Evolutionary conservation across 2,329 filamentous ascomycete species (phyloP).

Genomic region (Eurotiales sp.): DNA sequence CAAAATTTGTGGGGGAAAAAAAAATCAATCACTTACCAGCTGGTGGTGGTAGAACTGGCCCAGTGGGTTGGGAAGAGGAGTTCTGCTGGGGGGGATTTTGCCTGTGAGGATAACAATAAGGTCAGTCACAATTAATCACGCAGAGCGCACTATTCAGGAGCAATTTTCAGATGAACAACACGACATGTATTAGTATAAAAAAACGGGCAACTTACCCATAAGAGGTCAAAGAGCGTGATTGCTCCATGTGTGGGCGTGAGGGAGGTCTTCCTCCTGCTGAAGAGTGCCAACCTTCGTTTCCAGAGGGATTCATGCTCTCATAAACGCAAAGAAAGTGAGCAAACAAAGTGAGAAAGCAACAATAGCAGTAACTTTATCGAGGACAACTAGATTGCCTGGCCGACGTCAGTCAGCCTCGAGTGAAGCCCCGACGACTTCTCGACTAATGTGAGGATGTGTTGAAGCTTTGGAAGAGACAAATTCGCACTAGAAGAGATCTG

Average conservation of each 20-base stretch:
- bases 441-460: background rate
- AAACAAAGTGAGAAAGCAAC: background rate
- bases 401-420: background rate
- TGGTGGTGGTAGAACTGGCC: constrained; percentile 39
- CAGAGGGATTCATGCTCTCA: constrained; percentile 38
- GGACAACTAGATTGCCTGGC: background rate
- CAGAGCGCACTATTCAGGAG: no score
- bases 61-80: constrained; percentile 34
- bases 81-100: constrained; percentile 39
- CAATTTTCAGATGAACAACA: no score
- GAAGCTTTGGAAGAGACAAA: constrained; percentile 4
- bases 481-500: constrained; percentile 20
- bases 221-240: constrained; percentile 40
- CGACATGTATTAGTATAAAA: no score
- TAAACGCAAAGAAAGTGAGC: background rate
- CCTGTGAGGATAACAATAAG: constrained; percentile 19
- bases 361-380: background rate
- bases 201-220: constrained; percentile 45
- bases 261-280: constrained; percentile 34
- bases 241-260: constrained; percentile 41
- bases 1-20: background rate
- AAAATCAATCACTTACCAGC: constrained; percentile 29
- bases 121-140: constrained; percentile 4
- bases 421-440: background rate
- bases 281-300: constrained; percentile 42